Conservation (phyloP, 1,284 basidiomycete species). For the Fomitiporia mediterranea region DNA sequence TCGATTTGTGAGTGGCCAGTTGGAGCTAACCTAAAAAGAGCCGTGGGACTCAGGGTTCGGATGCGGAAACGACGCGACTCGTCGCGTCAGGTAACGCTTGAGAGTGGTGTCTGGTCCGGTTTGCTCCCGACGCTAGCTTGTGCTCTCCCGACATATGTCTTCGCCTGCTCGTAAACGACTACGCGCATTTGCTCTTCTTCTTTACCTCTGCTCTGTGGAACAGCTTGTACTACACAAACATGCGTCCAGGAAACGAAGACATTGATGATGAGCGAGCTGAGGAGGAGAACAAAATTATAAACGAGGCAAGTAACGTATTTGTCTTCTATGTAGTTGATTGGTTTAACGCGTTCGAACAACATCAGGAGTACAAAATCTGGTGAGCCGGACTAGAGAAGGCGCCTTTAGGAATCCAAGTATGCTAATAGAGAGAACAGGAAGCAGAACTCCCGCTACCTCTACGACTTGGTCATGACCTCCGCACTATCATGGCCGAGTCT, state of each 20-base stretch:
- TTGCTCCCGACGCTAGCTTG: too few relatives aligned
- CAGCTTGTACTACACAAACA: conserved; percentile 23
- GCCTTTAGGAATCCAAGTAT: neutral
- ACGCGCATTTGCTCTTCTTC: too few relatives aligned
- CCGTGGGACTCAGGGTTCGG: too few relatives aligned
- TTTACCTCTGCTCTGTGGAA: too few relatives aligned
- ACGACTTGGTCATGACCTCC: conserved; percentile 96
- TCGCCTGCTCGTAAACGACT: neutral
- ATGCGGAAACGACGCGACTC: neutral
- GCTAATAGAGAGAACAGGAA: conserved; percentile 54
- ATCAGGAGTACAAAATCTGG: conserved; percentile 82
- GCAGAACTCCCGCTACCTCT: conserved; percentile 96
- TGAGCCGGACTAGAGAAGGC: conserved; percentile 28
- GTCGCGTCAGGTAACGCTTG: neutral
- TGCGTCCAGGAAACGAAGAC: conserved; percentile 68
- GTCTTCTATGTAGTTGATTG: conserved; percentile 15
- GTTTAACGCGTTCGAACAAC: conserved; percentile 8
- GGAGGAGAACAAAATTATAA: conserved; percentile 88
- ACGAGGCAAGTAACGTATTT: conserved; percentile 60
- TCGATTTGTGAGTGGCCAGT: too few relatives aligned
- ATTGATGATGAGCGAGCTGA: conserved; percentile 80
- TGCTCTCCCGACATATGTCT: neutral
- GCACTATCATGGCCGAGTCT: conserved; percentile 98
- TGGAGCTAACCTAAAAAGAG: too few relatives aligned
- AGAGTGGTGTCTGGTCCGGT: too few relatives aligned